Percentiles rank a stretch among this genome's conserved stretches.
phyloP scores from a whole-genome alignment of 192 early-diverging fungal species.

The Coemansia sp. region DNA sequence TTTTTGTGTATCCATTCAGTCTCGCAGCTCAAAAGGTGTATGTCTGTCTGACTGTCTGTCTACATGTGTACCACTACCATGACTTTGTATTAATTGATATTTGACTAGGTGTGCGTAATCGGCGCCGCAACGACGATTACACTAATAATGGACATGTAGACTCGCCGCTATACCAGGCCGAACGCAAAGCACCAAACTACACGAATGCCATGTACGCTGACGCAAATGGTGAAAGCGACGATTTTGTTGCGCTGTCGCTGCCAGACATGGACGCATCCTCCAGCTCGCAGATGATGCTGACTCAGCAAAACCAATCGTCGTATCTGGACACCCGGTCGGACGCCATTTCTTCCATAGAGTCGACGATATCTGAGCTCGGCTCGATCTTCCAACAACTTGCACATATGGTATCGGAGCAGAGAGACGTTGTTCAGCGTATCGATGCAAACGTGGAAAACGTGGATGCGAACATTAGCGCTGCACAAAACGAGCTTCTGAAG shows the following conservation, averaged over 20 bases:
- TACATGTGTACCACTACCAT: background rate
- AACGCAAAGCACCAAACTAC: constrained; percentile 39
- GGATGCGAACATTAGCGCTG: constrained; percentile 86
- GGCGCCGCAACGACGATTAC: constrained; percentile 24
- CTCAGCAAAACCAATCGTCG: constrained; percentile 64
- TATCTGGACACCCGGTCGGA: constrained; percentile 87
- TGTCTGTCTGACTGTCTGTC: background rate
- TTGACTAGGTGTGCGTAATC: constrained; percentile 47
- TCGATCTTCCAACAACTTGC: constrained; percentile 87
- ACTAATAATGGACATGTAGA: constrained; percentile 31
- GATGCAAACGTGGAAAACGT: constrained; percentile 93
- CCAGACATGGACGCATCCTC: constrained; percentile 59
- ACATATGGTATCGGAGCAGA: constrained; percentile 79
- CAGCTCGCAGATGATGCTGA: constrained; percentile 67
- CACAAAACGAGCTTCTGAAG: constrained; percentile 85
- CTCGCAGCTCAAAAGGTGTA: too few relatives aligned
- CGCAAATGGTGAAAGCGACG: constrained; percentile 27
- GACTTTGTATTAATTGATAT: constrained; percentile 1
- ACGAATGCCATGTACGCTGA: constrained; percentile 11
- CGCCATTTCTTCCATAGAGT: constrained; percentile 94
- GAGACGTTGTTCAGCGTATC: constrained; percentile 87
- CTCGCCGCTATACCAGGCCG: constrained; percentile 59
- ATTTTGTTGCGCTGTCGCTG: constrained; percentile 56
- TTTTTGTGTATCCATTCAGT: too few relatives aligned
- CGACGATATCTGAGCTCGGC: constrained; percentile 93